Percentiles rank a stretch among this genome's conserved stretches.
These are phyloP conservation scores for Sordaria brevicollis DNA, from an alignment of 495 filamentous ascomycete species.

Conservation along the genomic window DNA sequence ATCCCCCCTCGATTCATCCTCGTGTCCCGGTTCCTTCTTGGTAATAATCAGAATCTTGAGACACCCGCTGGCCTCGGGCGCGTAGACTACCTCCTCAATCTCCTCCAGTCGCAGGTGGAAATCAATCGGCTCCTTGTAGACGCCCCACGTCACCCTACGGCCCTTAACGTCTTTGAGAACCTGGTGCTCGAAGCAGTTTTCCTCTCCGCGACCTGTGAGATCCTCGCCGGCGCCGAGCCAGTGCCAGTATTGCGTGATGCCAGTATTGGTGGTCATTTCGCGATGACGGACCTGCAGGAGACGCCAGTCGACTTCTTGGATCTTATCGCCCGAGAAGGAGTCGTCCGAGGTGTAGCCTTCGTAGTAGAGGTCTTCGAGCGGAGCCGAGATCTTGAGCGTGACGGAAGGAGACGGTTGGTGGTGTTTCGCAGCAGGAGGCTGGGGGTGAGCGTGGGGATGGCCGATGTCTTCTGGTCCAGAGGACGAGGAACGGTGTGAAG, in stretches of 20 bases:
- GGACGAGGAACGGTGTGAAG: not conserved
- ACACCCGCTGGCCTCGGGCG: conserved; percentile 7
- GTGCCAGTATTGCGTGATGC: conserved; percentile 42
- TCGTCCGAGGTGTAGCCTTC: conserved; percentile 35
- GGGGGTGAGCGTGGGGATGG: not conserved
- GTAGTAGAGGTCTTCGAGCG: conserved; percentile 22
- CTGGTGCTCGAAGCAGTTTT: conserved; percentile 33
- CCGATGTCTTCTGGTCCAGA: not conserved
- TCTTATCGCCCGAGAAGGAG: conserved; percentile 26
- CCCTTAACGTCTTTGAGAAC: conserved; percentile 31
- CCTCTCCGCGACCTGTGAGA: conserved; percentile 12
- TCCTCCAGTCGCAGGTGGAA: conserved; percentile 31
- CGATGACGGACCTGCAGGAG: conserved; percentile 36
- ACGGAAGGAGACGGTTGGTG: not conserved
- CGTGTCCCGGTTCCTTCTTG: conserved; percentile 7
- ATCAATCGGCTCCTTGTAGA: conserved; percentile 35
- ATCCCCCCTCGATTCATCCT: conserved; percentile 16
- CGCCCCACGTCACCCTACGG: conserved; percentile 28
- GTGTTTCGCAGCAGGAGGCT: not conserved
- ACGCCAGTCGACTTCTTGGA: conserved; percentile 34
- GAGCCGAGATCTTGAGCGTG: not conserved
- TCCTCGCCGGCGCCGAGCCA: conserved; percentile 15
- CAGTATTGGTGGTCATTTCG: conserved; percentile 23
- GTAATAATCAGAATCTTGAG: conserved; percentile 24
- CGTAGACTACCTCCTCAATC: conserved; percentile 28